Conservation (phyloP, 441 rosid species). For the Brassica balearica region DNA sequence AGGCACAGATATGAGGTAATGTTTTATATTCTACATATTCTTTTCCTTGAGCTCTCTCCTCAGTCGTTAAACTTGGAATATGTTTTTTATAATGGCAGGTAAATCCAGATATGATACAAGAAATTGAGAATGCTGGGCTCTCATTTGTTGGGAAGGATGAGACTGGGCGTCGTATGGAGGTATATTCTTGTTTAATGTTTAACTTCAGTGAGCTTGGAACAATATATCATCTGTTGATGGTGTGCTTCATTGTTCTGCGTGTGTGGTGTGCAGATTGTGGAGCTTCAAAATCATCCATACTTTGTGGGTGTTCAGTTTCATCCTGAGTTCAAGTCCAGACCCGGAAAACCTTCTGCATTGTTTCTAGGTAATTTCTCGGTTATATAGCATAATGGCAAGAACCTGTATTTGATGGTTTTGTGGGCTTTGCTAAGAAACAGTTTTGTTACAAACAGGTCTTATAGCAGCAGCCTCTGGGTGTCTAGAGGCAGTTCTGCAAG, state of each 20-base stretch:
- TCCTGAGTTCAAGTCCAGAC: slow-evolving; percentile 96
- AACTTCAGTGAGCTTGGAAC: slow-evolving; percentile 6
- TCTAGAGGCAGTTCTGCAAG: slow-evolving; percentile 55
- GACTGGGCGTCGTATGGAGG: slow-evolving; percentile 93
- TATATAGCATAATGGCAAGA: background rate
- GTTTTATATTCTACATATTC: background rate
- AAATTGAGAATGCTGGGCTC: slow-evolving; percentile 80
- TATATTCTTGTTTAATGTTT: slow-evolving; percentile 26
- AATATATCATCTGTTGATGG: background rate
- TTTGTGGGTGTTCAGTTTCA: slow-evolving; percentile 92
- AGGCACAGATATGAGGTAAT: slow-evolving; percentile 94
- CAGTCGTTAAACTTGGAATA: slow-evolving; percentile 2
- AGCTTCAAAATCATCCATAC: slow-evolving; percentile 84
- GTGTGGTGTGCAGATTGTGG: slow-evolving; percentile 65
- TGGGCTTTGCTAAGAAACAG: slow-evolving; percentile 14
- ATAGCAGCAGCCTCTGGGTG: slow-evolving; percentile 87
- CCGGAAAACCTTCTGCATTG: slow-evolving; percentile 87
- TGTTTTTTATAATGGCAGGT: slow-evolving; percentile 53
- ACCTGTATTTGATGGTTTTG: slow-evolving; percentile 10
- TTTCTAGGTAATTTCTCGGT: slow-evolving; percentile 62
- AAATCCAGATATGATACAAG: slow-evolving; percentile 79
- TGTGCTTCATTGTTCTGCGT: background rate
- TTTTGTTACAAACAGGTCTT: slow-evolving; percentile 60
- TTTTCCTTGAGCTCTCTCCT: background rate
- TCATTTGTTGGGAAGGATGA: slow-evolving; percentile 89